Evolutionary conservation across 2,329 filamentous ascomycete genomes (phyloP), one percentile per base, ranked within the genome.

Genomic region (Penicillium olsonii): DNA sequence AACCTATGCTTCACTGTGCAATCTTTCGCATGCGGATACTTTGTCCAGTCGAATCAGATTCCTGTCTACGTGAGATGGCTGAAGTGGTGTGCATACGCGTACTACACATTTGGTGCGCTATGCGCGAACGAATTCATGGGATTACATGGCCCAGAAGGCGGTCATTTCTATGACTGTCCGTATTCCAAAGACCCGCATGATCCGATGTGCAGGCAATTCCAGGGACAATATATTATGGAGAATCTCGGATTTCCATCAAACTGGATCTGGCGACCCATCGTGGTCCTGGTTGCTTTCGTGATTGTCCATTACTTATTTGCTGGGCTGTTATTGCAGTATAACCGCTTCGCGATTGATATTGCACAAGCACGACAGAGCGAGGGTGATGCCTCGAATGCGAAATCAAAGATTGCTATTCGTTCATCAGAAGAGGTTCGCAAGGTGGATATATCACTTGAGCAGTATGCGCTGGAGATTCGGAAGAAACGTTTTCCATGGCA

Each of bases 31-130:
- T 90, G 87, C 55, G 88, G 88, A 1, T 90, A 86, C 67, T 91
- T 92, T 56, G 83, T 91, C 12, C 87, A 91, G 65, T 78, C 79
- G 10, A 83, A 88, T 45, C 83, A 84, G 5, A 87, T 92, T 3
- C 87, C 88, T 0, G 75, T 91, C 1, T 92, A 90, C 59, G 82
- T 90, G n/a, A 78, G 87, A 47, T 92, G 88, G 88, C 73, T 88
- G 2, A 91, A 90, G 52, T 74, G 70, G 71, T 64, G 60, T 4
- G 63, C 62, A 4, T 70, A 70, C 39, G 66, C 63, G 1, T 67
- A 62, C 63, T 91, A 90, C 60, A 80, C 79, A 0, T 89, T 91
- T 60, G 84, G 87, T 0, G 86, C 87, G 2, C 78, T 90, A 6
- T 83, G 78, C 37, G 82, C 81, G 2, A 92, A 92, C 54, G 88